Percentiles rank a stretch among this genome's conserved stretches.
These are phyloP conservation scores for Fusarium equiseti DNA, from an alignment of 2,329 filamentous ascomycete species.

Conservation along the genomic window DNA sequence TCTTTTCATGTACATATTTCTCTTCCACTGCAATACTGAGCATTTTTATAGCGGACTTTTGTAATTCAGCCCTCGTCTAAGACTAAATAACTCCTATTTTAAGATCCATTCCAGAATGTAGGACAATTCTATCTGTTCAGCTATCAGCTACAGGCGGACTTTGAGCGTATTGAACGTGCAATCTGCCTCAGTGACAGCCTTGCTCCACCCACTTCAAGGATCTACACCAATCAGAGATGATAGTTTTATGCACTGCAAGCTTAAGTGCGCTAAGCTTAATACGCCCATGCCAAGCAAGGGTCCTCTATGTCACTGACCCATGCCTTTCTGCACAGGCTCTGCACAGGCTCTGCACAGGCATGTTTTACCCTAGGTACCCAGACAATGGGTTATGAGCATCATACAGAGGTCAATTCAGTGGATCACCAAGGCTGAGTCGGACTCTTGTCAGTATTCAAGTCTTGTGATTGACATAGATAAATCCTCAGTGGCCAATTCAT, in stretches of 20 bases:
- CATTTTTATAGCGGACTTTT: not conserved
- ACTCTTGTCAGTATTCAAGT: not conserved
- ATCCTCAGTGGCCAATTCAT: not conserved
- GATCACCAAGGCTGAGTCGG: conserved; percentile 3
- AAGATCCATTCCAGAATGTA: not conserved
- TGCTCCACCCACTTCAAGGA: conserved; percentile 5
- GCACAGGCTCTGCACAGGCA: not conserved
- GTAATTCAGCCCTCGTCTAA: not conserved
- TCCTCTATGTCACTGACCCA: conserved; percentile 23
- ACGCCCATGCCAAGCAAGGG: conserved; percentile 26
- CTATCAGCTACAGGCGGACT: not conserved
- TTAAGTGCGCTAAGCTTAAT: conserved; percentile 35
- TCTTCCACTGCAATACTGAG: not conserved
- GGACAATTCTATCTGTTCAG: not conserved
- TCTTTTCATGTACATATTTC: not conserved
- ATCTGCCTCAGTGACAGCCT: conserved; percentile 36
- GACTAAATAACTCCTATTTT: not conserved
- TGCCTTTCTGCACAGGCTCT: not conserved
- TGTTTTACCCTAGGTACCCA: not conserved
- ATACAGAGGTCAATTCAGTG: not conserved
- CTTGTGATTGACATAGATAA: not conserved
- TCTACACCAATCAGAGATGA: not conserved
- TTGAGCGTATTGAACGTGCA: conserved; percentile 17
- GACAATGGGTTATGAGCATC: not conserved
- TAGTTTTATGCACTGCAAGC: conserved; percentile 9